Conservation (phyloP, 192 early-diverging fungal species). For the Ambispora gerdemannii region DNA sequence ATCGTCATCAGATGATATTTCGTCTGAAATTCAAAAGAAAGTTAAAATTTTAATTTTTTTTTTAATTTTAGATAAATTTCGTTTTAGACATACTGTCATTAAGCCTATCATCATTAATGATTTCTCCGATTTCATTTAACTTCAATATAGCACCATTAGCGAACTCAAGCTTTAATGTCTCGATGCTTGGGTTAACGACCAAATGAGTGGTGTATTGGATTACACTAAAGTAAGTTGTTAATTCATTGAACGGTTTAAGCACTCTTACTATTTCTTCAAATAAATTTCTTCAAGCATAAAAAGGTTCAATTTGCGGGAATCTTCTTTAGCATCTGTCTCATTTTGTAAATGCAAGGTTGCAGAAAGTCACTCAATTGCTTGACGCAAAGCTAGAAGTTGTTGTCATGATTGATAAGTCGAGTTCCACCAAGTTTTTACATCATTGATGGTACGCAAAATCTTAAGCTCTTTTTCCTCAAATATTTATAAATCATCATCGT, state of each 20-base stretch:
- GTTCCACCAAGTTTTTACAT: neutral
- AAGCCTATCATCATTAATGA: neutral
- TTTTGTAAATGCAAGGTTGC: neutral
- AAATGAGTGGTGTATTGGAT: conserved; percentile 8
- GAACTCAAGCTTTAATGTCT: conserved; percentile 4
- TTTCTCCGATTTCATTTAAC: neutral
- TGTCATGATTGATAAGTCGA: neutral
- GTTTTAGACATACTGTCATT: neutral
- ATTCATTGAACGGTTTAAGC: conserved; percentile 3
- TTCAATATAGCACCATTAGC: neutral
- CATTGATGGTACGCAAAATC: neutral
- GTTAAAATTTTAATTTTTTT: neutral
- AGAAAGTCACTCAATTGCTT: conserved; percentile 3
- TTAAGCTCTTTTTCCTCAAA: neutral
- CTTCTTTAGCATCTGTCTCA: neutral
- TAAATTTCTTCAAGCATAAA: neutral
- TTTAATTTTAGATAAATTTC: neutral
- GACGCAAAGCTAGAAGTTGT: neutral
- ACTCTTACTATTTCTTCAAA: neutral
- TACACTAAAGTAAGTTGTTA: conserved; percentile 7
- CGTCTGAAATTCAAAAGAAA: neutral
- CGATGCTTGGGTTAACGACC: conserved; percentile 4
- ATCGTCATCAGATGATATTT: neutral
- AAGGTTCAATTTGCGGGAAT: neutral
- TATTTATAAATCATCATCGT: neutral